Percentiles rank a stretch among this genome's conserved stretches.
phyloP scores from a whole-genome alignment of 1,139 yeast genomes.

The Yamadazyma dendronema region DNA sequence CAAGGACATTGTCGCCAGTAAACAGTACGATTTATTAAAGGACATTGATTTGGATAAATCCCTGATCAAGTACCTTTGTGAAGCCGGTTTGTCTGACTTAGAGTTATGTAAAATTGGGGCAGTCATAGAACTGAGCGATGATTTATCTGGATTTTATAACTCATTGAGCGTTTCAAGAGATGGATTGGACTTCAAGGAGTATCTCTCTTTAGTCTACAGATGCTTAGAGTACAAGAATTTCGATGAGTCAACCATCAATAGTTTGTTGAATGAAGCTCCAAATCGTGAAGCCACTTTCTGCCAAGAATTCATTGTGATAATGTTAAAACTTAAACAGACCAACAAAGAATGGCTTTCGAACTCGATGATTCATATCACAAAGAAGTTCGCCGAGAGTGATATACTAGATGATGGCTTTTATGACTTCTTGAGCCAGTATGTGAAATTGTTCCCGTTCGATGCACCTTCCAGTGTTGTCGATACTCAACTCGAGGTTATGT shows the following conservation, averaged over 20 bases:
- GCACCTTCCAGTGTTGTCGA: conserved; percentile 49
- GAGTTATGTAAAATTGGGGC: conserved; percentile 8
- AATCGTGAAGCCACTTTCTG: conserved; percentile 6
- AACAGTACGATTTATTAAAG: conserved; percentile 8
- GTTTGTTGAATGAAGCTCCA: conserved; percentile 5
- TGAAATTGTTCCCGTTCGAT: conserved; percentile 31
- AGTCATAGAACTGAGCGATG: conserved; percentile 1
- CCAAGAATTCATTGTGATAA: conserved; percentile 7
- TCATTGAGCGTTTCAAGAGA: conserved; percentile 3
- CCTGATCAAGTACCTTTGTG: conserved; percentile 1
- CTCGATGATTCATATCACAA: conserved; percentile 58
- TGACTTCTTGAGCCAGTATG: conserved; percentile 21
- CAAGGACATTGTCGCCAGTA: conserved; percentile 4
- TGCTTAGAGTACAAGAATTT: conserved; percentile 2
- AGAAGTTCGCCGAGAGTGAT: conserved; percentile 54
- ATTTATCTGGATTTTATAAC: conserved; percentile 3
- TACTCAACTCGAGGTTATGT: conserved; percentile 66
- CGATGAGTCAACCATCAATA: neutral
- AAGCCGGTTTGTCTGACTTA: neutral
- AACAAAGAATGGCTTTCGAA: conserved; percentile 44
- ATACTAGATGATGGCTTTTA: conserved; percentile 33
- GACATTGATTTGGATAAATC: conserved; percentile 3
- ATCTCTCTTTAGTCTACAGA: conserved; percentile 4
- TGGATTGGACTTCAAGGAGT: conserved; percentile 1
- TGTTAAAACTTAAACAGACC: conserved; percentile 1